These are phyloP conservation scores for Kazachstania taianensis DNA, from an alignment of 805 yeast genomes.

Conservation along the genomic window DNA sequence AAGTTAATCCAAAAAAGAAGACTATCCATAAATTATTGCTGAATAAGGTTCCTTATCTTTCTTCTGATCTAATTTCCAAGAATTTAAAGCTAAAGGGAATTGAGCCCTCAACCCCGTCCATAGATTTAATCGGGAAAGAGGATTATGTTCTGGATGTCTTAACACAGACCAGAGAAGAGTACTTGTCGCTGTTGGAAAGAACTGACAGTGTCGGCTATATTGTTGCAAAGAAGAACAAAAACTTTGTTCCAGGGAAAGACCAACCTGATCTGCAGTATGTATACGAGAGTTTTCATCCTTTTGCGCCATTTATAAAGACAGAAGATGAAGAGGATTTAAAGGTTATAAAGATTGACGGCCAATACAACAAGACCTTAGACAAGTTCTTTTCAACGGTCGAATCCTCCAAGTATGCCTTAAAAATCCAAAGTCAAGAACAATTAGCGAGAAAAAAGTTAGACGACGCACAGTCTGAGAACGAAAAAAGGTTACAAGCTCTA, in stretches of 20 bases:
- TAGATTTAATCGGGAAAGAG: slow-evolving; percentile 24
- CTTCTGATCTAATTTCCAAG: slow-evolving; percentile 68
- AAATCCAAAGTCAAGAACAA: slow-evolving; percentile 66
- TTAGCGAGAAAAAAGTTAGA: slow-evolving; percentile 65
- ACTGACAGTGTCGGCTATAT: slow-evolving; percentile 48
- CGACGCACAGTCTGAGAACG: slow-evolving; percentile 65
- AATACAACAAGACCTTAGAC: slow-evolving; percentile 73
- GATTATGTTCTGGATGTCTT: slow-evolving; percentile 35
- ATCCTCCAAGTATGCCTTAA: slow-evolving; percentile 63
- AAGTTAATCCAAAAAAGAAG: slow-evolving; percentile 18
- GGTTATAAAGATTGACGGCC: slow-evolving; percentile 41
- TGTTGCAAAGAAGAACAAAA: slow-evolving; percentile 48
- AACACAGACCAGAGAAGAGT: slow-evolving; percentile 36
- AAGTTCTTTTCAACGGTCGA: slow-evolving; percentile 77
- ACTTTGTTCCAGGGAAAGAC: slow-evolving; percentile 34
- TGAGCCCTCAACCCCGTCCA: slow-evolving; percentile 34
- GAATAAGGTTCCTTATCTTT: slow-evolving; percentile 58
- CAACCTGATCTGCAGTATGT: slow-evolving; percentile 37
- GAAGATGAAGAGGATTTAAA: slow-evolving; percentile 24
- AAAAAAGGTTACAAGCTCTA: slow-evolving; percentile 56
- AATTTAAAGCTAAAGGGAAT: slow-evolving; percentile 39
- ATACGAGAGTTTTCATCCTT: slow-evolving; percentile 65
- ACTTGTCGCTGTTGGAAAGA: slow-evolving; percentile 30
- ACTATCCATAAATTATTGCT: slow-evolving; percentile 65
- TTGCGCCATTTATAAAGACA: slow-evolving; percentile 38